These are phyloP conservation scores for Sequoiadendron giganteum DNA, from an alignment of 75 land plant genomes.

Conservation along the genomic window DNA sequence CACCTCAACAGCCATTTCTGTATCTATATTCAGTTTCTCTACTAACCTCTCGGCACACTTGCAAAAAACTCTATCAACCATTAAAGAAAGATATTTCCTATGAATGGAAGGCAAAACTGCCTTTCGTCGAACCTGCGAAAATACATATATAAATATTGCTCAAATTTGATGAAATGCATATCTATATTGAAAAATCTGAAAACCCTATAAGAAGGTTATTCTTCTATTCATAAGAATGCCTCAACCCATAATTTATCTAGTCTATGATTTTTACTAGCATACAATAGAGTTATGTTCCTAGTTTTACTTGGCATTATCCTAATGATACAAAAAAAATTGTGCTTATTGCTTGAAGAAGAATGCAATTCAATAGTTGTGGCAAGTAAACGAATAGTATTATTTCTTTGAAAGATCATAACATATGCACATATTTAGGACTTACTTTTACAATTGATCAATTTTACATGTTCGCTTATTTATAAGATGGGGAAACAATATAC, in stretches of 20 bases:
- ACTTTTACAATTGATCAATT: neutral
- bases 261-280: neutral
- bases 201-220: neutral
- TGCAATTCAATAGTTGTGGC: neutral
- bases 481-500: neutral
- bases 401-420: neutral
- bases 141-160: slow-evolving; percentile 1
- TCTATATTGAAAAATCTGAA: neutral
- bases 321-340: neutral
- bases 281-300: slow-evolving; percentile 1
- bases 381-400: neutral
- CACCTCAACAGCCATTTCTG: slow-evolving; percentile 49
- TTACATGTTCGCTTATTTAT: neutral
- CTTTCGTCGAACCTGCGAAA: slow-evolving; percentile 76
- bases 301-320: neutral
- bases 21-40: slow-evolving; percentile 55
- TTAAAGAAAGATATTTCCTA: slow-evolving; percentile 76
- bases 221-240: neutral
- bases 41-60: slow-evolving; percentile 82
- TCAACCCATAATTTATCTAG: neutral
- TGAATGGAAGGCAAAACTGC: slow-evolving; percentile 98
- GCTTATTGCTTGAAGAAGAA: neutral
- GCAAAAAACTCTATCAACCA: slow-evolving; percentile 92
- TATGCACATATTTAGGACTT: neutral
- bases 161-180: neutral